phyloP scores from a whole-genome alignment of 345 rosid genomes.

The Cardiospermum halicacabum region DNA sequence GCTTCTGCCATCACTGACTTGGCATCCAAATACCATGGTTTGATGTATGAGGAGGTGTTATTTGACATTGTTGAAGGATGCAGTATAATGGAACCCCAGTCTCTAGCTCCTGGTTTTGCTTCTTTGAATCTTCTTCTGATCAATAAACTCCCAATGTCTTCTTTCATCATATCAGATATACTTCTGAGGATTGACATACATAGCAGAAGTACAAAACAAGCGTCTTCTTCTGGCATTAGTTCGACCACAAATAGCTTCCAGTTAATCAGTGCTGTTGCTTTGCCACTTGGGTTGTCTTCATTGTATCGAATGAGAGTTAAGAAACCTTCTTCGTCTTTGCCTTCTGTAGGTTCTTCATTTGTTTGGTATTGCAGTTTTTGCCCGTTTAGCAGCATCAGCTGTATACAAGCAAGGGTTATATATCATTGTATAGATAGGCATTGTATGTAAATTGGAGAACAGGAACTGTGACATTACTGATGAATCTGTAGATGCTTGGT shows the following conservation, averaged over 20 bases:
- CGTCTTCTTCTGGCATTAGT: conserved; percentile 70
- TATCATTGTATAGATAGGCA: neutral
- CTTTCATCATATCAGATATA: conserved; percentile 55
- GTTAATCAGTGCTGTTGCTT: conserved; percentile 71
- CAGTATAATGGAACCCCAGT: conserved; percentile 74
- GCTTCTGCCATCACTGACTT: conserved; percentile 34
- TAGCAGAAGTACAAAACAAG: conserved; percentile 53
- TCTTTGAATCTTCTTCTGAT: conserved; percentile 60
- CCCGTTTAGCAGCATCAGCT: conserved; percentile 63
- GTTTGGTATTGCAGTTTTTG: conserved; percentile 52
- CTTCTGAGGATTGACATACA: conserved; percentile 66
- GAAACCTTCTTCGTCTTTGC: conserved; percentile 35
- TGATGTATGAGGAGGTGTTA: conserved; percentile 37
- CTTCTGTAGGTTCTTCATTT: conserved; percentile 2
- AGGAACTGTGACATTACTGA: conserved; percentile 24
- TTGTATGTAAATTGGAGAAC: neutral
- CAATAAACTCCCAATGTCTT: conserved; percentile 63
- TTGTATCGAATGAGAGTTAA: conserved; percentile 56
- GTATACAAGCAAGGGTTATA: neutral
- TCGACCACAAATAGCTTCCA: conserved; percentile 75
- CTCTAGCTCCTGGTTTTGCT: conserved; percentile 58
- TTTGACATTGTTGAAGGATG: conserved; percentile 31
- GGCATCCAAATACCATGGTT: conserved; percentile 77
- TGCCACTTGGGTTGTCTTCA: conserved; percentile 56
- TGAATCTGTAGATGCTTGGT: conserved; percentile 36